phyloP scores from a whole-genome alignment of 2,329 filamentous ascomycete genomes.

The Colletotrichum sp. region DNA sequence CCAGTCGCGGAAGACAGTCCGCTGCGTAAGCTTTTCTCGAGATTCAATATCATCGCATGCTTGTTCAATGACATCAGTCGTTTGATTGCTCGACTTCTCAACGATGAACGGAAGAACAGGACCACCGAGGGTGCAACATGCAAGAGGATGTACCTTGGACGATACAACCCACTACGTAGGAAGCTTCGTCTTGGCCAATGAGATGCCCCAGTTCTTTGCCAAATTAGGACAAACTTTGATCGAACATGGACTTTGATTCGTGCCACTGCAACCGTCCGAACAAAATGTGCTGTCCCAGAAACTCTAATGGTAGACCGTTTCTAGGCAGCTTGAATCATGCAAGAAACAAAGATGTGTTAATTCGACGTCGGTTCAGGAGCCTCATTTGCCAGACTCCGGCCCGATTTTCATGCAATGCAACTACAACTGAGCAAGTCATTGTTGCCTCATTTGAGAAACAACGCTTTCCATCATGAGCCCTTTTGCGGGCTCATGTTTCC shows the following conservation, averaged over 20 bases:
- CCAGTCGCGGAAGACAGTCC: background rate
- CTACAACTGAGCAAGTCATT: background rate
- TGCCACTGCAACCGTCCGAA: background rate
- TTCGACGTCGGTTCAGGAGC: background rate
- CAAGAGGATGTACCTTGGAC: background rate
- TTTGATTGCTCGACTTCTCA: background rate
- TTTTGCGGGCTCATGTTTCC: too few relatives aligned
- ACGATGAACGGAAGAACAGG: background rate
- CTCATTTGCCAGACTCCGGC: background rate
- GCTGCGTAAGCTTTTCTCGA: background rate
- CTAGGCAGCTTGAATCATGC: background rate
- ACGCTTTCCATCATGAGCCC: background rate
- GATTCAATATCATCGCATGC: background rate
- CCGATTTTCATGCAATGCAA: background rate
- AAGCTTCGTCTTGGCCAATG: background rate
- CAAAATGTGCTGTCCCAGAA: rapidly evolving
- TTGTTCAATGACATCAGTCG: background rate
- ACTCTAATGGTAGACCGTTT: background rate
- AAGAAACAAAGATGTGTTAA: background rate
- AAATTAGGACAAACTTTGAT: background rate
- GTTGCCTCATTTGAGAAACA: background rate
- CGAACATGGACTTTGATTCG: background rate
- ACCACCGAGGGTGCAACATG: background rate
- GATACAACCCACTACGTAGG: background rate
- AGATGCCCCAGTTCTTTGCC: background rate